Evolutionary conservation across 768 basidiomycete genomes (phyloP).

Genomic region (Suillus variegatus): DNA sequence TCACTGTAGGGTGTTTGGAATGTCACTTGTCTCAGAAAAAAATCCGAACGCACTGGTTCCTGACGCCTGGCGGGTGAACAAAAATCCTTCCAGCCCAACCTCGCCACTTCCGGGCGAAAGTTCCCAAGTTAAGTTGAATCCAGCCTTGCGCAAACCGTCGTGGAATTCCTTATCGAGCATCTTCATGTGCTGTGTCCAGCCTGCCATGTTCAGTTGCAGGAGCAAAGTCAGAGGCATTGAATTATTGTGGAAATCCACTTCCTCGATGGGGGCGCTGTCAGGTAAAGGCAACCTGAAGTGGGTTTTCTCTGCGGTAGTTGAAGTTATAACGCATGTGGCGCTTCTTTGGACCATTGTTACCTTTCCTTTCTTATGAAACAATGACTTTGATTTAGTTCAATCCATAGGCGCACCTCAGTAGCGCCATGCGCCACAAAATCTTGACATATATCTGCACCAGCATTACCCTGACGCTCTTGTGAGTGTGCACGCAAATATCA

Average conservation of each 20-base stretch:
- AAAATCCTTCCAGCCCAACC: not conserved
- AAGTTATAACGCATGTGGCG: not conserved
- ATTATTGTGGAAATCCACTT: not conserved
- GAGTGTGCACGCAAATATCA: not conserved
- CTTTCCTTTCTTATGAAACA: not conserved
- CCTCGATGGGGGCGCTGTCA: not conserved
- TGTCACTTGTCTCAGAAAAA: not conserved
- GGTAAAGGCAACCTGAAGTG: not conserved
- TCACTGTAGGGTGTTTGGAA: not conserved
- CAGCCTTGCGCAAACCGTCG: constrained; percentile 1
- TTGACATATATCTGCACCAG: not conserved
- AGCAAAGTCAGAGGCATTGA: not conserved
- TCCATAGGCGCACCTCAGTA: not conserved
- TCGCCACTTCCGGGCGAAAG: not conserved
- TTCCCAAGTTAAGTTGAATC: constrained; percentile 4
- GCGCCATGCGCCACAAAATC: constrained; percentile 1
- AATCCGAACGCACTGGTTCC: not conserved
- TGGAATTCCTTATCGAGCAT: constrained; percentile 2
- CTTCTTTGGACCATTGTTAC: constrained; percentile 2
- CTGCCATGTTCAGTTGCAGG: not conserved
- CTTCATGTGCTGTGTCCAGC: not conserved
- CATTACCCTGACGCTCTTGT: not conserved
- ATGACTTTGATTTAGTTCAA: not conserved
- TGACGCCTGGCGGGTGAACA: not conserved
- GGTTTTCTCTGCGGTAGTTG: not conserved